Conservation (phyloP, 768 basidiomycete genomes). For the Calvatia gigantea region DNA sequence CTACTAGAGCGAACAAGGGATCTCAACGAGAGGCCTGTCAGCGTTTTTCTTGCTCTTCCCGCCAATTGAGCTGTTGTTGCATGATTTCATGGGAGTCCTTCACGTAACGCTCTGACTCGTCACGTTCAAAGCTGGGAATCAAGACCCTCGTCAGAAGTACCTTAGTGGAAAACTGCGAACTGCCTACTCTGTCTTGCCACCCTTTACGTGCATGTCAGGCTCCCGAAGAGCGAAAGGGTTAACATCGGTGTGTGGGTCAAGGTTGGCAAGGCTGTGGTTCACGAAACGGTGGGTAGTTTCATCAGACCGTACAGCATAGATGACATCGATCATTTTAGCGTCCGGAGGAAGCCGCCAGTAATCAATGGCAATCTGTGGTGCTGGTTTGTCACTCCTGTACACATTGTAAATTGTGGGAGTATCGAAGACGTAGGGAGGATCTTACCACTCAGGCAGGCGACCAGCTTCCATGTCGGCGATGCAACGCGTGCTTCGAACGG, state of each 20-base stretch:
- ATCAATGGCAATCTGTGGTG: slow-evolving; percentile 89
- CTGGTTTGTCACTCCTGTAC: slow-evolving; percentile 59
- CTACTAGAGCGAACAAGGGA: no score
- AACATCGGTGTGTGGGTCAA: slow-evolving; percentile 71
- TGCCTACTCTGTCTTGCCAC: slow-evolving; percentile 67
- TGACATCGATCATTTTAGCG: slow-evolving; percentile 82
- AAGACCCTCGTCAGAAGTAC: slow-evolving; percentile 8
- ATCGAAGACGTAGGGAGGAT: slow-evolving; percentile 7
- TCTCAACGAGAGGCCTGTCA: not conserved
- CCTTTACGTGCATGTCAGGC: slow-evolving; percentile 83
- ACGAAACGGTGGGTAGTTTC: slow-evolving; percentile 93
- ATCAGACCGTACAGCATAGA: slow-evolving; percentile 91
- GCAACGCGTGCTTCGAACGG: slow-evolving; percentile 58
- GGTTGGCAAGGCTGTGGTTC: slow-evolving; percentile 92
- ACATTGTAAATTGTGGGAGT: not conserved
- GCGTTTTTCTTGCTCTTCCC: not conserved
- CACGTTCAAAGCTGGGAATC: slow-evolving; percentile 55
- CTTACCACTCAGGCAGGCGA: slow-evolving; percentile 75
- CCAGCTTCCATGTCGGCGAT: slow-evolving; percentile 83
- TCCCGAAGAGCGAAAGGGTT: slow-evolving; percentile 90
- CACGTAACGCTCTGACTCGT: slow-evolving; percentile 64
- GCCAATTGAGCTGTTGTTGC: slow-evolving; percentile 10
- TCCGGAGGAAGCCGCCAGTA: slow-evolving; percentile 82
- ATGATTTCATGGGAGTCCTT: slow-evolving; percentile 57
- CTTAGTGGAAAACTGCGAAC: not conserved